Conservation (phyloP, 176 grass and related monocot genomes). For the Triticum timopheevii region DNA sequence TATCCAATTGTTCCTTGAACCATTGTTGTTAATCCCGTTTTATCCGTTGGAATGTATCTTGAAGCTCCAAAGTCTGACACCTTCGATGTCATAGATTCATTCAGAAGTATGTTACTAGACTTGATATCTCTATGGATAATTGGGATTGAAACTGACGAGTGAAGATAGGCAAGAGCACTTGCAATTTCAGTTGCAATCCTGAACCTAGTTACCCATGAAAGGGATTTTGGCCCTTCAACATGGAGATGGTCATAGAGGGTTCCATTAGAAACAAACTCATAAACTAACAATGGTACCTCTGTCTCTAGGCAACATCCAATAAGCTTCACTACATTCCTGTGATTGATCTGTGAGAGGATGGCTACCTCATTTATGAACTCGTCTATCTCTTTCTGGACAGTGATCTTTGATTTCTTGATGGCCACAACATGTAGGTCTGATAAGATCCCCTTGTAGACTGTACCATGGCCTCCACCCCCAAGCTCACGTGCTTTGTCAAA, state of each 20-base stretch:
- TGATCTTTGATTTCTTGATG: neutral
- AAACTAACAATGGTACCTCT: neutral
- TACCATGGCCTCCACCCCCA: neutral
- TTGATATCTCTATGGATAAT: neutral
- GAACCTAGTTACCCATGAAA: neutral
- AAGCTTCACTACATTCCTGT: neutral
- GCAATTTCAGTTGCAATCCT: neutral
- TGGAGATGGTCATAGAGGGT: neutral
- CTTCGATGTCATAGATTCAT: neutral
- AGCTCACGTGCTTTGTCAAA: neutral
- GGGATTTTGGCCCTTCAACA: neutral
- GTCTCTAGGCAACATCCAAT: neutral
- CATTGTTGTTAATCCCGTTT: neutral
- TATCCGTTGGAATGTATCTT: neutral
- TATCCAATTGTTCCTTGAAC: slow-evolving; percentile 1
- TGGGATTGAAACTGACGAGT: neutral
- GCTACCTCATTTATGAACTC: neutral
- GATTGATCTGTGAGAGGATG: neutral
- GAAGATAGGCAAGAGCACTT: neutral
- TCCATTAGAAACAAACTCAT: neutral
- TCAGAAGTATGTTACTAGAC: neutral
- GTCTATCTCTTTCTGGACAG: neutral
- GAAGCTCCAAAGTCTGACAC: neutral
- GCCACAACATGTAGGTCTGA: neutral
- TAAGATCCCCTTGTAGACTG: neutral